Conservation (phyloP, 441 rosid species). For the Manihot esculenta region DNA sequence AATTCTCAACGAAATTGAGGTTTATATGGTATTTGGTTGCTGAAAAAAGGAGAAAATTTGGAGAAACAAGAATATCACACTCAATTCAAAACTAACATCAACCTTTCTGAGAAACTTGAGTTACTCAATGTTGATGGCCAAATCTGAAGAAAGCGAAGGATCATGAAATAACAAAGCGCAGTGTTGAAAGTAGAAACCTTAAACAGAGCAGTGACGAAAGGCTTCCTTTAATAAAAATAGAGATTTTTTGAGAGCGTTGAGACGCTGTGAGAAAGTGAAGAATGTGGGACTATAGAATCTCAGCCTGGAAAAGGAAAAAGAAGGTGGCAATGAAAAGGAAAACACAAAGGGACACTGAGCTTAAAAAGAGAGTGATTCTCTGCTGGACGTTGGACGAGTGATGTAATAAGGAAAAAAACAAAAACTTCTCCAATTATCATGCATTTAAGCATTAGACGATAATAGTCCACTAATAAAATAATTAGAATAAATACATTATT, state of each 20-base stretch:
- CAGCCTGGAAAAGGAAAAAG: no score
- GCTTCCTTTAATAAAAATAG: background rate
- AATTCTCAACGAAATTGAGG: background rate
- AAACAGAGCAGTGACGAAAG: background rate
- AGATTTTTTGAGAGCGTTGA: slow-evolving; percentile 10
- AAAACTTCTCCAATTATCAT: no score
- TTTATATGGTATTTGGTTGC: slow-evolving; percentile 1
- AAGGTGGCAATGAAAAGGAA: background rate
- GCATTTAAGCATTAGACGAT: no score
- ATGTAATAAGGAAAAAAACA: no score
- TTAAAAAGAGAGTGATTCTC: background rate
- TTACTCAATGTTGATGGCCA: background rate
- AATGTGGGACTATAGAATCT: no score
- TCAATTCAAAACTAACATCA: background rate
- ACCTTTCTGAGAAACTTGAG: background rate
- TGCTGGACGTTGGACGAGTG: background rate
- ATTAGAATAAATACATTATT: no score
- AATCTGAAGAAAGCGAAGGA: background rate
- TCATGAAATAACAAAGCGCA: background rate
- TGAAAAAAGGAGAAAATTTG: slow-evolving; percentile 3
- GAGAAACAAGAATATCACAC: background rate
- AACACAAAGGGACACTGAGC: background rate
- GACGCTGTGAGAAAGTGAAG: no score
- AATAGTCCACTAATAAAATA: no score
- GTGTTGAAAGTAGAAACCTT: background rate